Percentiles rank a stretch among this genome's conserved stretches.
Evolutionary conservation across 805 yeast genomes (phyloP).

Genomic region (Crinitomyces ghanaensis): DNA sequence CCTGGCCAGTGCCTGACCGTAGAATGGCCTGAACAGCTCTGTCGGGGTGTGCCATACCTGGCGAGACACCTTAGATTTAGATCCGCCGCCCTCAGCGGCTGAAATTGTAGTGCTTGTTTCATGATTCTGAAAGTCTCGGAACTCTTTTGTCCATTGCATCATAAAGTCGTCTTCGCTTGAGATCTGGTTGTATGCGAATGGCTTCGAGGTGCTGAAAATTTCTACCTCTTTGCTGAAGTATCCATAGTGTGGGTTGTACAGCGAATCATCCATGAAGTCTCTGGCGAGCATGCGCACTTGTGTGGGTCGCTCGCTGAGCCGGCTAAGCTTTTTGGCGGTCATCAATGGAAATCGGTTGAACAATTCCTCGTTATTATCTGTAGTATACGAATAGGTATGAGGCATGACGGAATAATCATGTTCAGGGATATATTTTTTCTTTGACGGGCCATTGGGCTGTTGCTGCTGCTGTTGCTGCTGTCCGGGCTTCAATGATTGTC

Average conservation of each 20-base stretch:
- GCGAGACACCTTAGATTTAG: slow-evolving; percentile 24
- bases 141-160: slow-evolving; percentile 50
- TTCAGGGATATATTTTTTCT: slow-evolving; percentile 6
- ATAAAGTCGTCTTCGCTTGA: slow-evolving; percentile 59
- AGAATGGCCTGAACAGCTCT: slow-evolving; percentile 68
- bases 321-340: slow-evolving; percentile 27
- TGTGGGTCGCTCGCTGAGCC: slow-evolving; percentile 38
- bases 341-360: slow-evolving; percentile 37
- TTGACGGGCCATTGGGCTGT: too few relatives aligned
- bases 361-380: slow-evolving; percentile 25
- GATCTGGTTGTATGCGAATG: slow-evolving; percentile 50
- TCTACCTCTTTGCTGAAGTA: slow-evolving; percentile 71
- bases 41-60: slow-evolving; percentile 90
- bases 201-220: slow-evolving; percentile 55
- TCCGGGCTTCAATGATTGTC: too few relatives aligned
- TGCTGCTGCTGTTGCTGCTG: too few relatives aligned
- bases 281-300: slow-evolving; percentile 59
- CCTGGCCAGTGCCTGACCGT: slow-evolving; percentile 78
- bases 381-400: slow-evolving; percentile 24
- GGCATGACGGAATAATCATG: slow-evolving; percentile 28
- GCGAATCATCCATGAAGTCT: slow-evolving; percentile 75
- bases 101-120: slow-evolving; percentile 13
- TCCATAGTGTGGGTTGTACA: slow-evolving; percentile 74
- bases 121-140: slow-evolving; percentile 33
- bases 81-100: slow-evolving; percentile 6